Evolutionary conservation across 768 basidiomycete species (phyloP).

Genomic region (Boletus coccyginus): DNA sequence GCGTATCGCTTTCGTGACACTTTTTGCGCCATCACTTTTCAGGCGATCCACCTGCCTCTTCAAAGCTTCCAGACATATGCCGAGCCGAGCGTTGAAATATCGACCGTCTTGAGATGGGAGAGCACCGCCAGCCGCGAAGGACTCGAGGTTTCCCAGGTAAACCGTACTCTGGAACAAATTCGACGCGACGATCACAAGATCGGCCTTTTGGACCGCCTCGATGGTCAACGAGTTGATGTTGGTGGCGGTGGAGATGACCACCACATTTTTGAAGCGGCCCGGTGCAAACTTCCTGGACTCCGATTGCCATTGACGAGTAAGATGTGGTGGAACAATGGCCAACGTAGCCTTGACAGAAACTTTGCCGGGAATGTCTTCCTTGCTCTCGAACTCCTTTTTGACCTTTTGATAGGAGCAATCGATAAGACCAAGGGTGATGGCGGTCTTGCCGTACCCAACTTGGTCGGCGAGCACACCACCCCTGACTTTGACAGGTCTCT

Average conservation of each 20-base stretch:
- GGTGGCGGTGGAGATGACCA: slow-evolving; percentile 63
- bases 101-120: slow-evolving; percentile 80
- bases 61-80: slow-evolving; percentile 56
- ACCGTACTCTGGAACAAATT: slow-evolving; percentile 78
- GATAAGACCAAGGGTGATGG: slow-evolving; percentile 88
- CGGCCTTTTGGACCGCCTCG: slow-evolving; percentile 72
- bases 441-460: slow-evolving; percentile 97
- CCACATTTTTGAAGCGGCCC: slow-evolving; percentile 43
- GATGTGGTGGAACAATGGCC: slow-evolving; percentile 85
- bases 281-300: slow-evolving; percentile 81
- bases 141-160: slow-evolving; percentile 74
- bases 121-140: slow-evolving; percentile 63
- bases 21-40: slow-evolving; percentile 57
- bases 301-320: slow-evolving; percentile 86
- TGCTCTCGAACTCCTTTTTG: slow-evolving; percentile 54
- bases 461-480: slow-evolving; percentile 95
- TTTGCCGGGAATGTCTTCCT: slow-evolving; percentile 50
- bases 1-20: slow-evolving; percentile 64
- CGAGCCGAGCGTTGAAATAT: slow-evolving; percentile 84
- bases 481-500: slow-evolving; percentile 67
- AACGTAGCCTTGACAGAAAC: slow-evolving; percentile 80
- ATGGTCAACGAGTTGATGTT: slow-evolving; percentile 74
- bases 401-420: slow-evolving; percentile 63
- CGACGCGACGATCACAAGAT: slow-evolving; percentile 83
- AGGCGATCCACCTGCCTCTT: slow-evolving; percentile 67